Percentiles rank a stretch among this genome's conserved stretches.
phyloP scores from a whole-genome alignment of 805 yeast genomes.

The Kluyveromyces wickerhamii region DNA sequence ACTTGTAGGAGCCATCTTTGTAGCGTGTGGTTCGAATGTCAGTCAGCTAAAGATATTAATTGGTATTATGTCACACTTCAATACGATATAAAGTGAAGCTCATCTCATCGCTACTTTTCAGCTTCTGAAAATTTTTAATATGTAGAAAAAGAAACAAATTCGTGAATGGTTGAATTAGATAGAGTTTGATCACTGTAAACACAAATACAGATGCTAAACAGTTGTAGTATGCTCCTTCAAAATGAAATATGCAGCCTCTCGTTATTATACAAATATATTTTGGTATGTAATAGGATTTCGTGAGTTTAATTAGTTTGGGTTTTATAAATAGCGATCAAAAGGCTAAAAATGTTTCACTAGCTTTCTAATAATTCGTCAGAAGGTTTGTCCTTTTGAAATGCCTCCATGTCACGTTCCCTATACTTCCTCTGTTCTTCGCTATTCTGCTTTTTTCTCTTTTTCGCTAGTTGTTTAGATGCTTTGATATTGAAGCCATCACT shows the following conservation, averaged over 20 bases:
- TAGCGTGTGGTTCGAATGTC: background rate
- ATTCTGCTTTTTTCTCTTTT: conserved; percentile 30
- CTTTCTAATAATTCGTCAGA: conserved; percentile 10
- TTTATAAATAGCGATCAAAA: too few relatives aligned
- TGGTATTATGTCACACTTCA: too few relatives aligned
- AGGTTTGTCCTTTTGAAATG: conserved; percentile 9
- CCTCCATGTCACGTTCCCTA: conserved; percentile 5
- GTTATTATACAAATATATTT: too few relatives aligned
- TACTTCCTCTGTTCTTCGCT: conserved; percentile 3
- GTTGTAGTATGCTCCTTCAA: too few relatives aligned
- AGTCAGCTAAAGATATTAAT: too few relatives aligned
- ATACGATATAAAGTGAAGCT: background rate
- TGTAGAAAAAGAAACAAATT: conserved; percentile 3
- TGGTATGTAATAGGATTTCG: too few relatives aligned
- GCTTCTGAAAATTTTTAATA: conserved; percentile 4
- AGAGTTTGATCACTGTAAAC: too few relatives aligned
- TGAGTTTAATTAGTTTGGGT: too few relatives aligned
- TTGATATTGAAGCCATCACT: conserved; percentile 82
- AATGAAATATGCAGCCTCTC: too few relatives aligned
- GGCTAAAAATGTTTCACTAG: background rate
- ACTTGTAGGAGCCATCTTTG: background rate
- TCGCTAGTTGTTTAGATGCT: conserved; percentile 48
- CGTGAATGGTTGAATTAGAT: too few relatives aligned
- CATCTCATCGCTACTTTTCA: conserved; percentile 7
- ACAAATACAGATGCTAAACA: too few relatives aligned